phyloP scores from a whole-genome alignment of 78 protist species.

The Cavenderia fasciculata region DNA sequence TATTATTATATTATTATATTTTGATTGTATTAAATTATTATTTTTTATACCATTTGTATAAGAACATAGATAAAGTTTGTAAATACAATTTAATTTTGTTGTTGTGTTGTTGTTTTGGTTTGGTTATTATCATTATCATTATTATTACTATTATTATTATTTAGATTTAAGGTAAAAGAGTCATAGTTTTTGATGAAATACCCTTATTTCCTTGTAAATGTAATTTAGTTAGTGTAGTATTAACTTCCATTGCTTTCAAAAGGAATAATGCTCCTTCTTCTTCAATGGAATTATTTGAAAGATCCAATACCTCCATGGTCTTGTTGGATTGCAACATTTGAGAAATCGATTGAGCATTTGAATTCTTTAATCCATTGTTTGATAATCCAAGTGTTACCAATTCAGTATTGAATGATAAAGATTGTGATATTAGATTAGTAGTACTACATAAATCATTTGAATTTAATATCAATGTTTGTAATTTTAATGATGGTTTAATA shows the following conservation, averaged over 20 bases:
- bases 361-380: conserved; percentile 25
- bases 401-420: conserved; percentile 20
- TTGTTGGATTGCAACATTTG: conserved; percentile 40
- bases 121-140: too few relatives aligned
- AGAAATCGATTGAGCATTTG: conserved; percentile 56
- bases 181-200: too few relatives aligned
- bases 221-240: neutral
- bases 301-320: conserved; percentile 13
- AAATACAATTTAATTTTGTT: too few relatives aligned
- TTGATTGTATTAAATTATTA: too few relatives aligned
- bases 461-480: conserved; percentile 37
- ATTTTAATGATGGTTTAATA: conserved; percentile 56
- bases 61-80: too few relatives aligned
- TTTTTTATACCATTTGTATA: too few relatives aligned
- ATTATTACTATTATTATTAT: too few relatives aligned
- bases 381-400: conserved; percentile 2
- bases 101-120: too few relatives aligned
- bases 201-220: neutral
- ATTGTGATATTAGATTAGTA: conserved; percentile 48
- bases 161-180: too few relatives aligned
- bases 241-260: conserved; percentile 10
- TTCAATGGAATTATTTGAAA: conserved; percentile 43
- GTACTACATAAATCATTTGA: conserved; percentile 11
- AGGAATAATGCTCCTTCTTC: conserved; percentile 57
- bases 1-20: too few relatives aligned